These are phyloP conservation scores for Cryptomeria japonica DNA, from an alignment of 75 land plant genomes.

Conservation along the genomic window DNA sequence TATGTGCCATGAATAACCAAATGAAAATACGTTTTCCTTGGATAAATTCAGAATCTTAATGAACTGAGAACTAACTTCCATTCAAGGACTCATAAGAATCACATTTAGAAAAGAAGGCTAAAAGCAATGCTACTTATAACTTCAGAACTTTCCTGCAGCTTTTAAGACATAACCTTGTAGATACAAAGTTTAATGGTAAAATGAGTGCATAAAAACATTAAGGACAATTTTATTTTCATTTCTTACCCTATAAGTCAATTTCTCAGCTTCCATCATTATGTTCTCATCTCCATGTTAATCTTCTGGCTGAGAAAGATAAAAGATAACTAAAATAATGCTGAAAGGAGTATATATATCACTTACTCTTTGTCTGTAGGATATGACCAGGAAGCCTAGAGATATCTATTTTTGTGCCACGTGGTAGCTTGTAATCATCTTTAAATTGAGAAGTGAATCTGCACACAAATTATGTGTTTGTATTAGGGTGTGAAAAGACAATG, in stretches of 20 bases:
- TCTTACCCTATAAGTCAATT: background rate
- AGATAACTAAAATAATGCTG: background rate
- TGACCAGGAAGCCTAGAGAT: slow-evolving; percentile 77
- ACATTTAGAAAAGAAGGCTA: background rate
- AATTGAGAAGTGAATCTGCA: slow-evolving; percentile 87
- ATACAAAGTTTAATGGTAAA: background rate
- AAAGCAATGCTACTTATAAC: background rate
- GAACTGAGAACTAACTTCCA: background rate
- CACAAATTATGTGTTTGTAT: background rate
- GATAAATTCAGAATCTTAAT: background rate
- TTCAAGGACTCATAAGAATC: background rate
- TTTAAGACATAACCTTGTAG: background rate
- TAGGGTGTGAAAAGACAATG: background rate
- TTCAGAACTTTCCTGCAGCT: background rate
- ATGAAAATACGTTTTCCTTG: background rate
- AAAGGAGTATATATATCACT: slow-evolving; percentile 13
- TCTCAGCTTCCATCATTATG: background rate
- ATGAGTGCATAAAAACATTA: background rate
- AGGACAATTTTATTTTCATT: background rate
- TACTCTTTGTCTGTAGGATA: slow-evolving; percentile 79
- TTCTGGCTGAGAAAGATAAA: background rate
- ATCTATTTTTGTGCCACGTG: slow-evolving; percentile 81
- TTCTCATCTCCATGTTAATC: background rate
- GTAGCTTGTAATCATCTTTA: slow-evolving; percentile 90
- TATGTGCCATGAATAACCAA: background rate